phyloP scores from a whole-genome alignment of 2,329 filamentous ascomycete species.

The Penicillium carneum region DNA sequence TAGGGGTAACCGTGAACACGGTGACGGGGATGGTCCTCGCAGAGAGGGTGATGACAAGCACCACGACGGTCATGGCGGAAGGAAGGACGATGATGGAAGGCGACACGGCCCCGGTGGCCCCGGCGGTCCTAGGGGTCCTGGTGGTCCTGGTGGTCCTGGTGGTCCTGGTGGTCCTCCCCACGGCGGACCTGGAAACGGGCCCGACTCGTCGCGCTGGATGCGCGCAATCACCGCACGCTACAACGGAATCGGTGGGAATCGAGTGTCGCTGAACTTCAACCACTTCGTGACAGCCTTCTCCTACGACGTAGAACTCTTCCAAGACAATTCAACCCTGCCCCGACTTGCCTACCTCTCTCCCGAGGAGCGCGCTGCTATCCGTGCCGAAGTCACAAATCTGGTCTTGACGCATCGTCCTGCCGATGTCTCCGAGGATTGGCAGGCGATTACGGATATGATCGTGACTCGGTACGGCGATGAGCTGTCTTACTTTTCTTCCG shows the following conservation, averaged over 20 bases:
- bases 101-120: background rate
- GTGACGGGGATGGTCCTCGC: background rate
- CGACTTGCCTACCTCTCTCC: slow-evolving; percentile 45
- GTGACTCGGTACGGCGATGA: slow-evolving; percentile 67
- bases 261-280: slow-evolving; percentile 58
- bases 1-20: background rate
- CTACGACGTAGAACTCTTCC: slow-evolving; percentile 54
- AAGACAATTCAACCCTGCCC: slow-evolving; percentile 46
- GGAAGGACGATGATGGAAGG: slow-evolving; percentile 10
- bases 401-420: slow-evolving; percentile 44
- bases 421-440: slow-evolving; percentile 65
- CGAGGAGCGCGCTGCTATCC: slow-evolving; percentile 47
- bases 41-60: background rate
- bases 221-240: slow-evolving; percentile 43
- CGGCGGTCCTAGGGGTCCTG: too few species aligned
- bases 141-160: slow-evolving; percentile 4
- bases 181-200: slow-evolving; percentile 11
- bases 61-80: background rate
- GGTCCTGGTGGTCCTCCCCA: background rate
- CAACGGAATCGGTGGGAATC: slow-evolving; percentile 44
- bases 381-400: slow-evolving; percentile 56
- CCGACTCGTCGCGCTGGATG: slow-evolving; percentile 27
- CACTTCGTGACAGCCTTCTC: slow-evolving; percentile 58
- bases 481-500: slow-evolving; percentile 53
- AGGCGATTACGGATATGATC: slow-evolving; percentile 70